Base-by-base conservation (phyloP, 805 yeast species). In the Barnettozyma botsteinii region DNA sequence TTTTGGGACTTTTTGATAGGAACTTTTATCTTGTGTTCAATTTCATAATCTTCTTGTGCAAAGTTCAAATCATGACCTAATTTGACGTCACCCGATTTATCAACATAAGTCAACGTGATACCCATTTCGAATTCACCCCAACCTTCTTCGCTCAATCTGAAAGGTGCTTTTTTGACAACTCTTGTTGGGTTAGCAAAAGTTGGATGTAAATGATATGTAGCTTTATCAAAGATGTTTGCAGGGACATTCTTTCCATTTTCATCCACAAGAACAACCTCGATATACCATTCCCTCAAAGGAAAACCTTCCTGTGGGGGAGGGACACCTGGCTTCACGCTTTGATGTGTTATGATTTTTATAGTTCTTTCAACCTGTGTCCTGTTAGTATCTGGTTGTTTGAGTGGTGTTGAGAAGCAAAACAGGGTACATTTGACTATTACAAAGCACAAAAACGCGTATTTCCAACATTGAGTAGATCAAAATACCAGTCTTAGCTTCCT, bases 71-170 rank as follows among this genome's bases (percentile, higher is more conserved):
- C 98, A 59, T 93, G 98, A 53, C 75, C 77, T 41, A 93, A 62
- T 57, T 85, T 85, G 46, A 83, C 74, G 61, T 89, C 97, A 35
- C 98, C 98, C 40, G 81, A 84, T 57, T 83, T 85, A 45, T 94
- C 98, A 15, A 81, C 72, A 33, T 85, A 66, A 46, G 83, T 83
- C 31, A 89, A 68, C 25, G 84, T 72, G 45, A 93, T 80, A 28
- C 85, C 85, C 59, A 93, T 73, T 57, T 89, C 96, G 56, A 91
- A 91, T 51, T 91, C 98, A 60, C 98, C 98, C 98, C 98, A 91
- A 37, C 98, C 98, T 66, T 86, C 81, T 61, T 91, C 98, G 55
- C 79, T 85, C 42, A 91, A 82, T 56, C 66, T 75, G 65, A 89
- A 91, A 10, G 98, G 98, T 9, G 84, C 75, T 55, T 80, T 81